Evolutionary conservation across 2,329 filamentous ascomycete species (phyloP).

Genomic region (Hymenoscyphus infarciens): DNA sequence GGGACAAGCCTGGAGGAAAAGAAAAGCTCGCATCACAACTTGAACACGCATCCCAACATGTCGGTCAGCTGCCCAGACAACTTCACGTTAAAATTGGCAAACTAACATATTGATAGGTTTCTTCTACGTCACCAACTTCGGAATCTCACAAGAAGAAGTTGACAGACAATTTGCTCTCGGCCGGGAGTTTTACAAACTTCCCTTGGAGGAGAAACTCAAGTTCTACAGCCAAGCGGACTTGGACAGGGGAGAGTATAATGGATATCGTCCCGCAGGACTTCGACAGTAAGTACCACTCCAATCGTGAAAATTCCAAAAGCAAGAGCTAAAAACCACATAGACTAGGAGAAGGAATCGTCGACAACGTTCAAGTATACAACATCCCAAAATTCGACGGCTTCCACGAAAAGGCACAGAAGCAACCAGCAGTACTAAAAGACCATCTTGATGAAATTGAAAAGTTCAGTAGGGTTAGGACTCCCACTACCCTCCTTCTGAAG

Average conservation of each 20-base stretch:
- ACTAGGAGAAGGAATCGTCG: conserved; percentile 31
- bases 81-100: background rate
- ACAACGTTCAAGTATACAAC: conserved; percentile 59
- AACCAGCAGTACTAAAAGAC: conserved; percentile 46
- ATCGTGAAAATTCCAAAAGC: background rate
- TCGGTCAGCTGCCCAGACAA: conserved; percentile 36
- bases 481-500: background rate
- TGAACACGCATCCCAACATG: conserved; percentile 46
- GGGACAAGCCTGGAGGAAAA: conserved; percentile 47
- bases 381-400: conserved; percentile 54
- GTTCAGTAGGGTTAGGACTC: conserved; percentile 36
- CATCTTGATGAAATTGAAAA: conserved; percentile 53
- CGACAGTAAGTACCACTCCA: background rate
- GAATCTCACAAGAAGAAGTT: conserved; percentile 56
- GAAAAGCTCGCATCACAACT: conserved; percentile 49
- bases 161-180: conserved; percentile 59
- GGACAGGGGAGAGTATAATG: conserved; percentile 53
- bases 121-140: conserved; percentile 62
- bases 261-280: conserved; percentile 47
- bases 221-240: conserved; percentile 44
- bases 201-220: conserved; percentile 56
- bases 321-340: background rate
- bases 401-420: conserved; percentile 40
- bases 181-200: conserved; percentile 54
- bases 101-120: conserved; percentile 35